Conservation (phyloP, 2,329 filamentous ascomycete genomes). For the Dactylellina sp. region DNA sequence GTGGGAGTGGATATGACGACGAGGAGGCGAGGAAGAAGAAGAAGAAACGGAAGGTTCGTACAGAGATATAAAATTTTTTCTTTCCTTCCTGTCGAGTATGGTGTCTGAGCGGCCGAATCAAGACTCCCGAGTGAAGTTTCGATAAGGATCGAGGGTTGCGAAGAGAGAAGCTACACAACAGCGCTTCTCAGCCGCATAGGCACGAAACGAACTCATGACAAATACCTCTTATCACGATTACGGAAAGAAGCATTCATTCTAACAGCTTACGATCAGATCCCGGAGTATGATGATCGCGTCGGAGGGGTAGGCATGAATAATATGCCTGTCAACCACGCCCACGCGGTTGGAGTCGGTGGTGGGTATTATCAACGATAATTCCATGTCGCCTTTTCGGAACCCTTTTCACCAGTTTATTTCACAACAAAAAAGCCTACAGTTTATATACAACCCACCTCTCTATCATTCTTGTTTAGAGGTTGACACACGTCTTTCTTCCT, state of each 20-base stretch:
- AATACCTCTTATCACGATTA: conserved; percentile 5
- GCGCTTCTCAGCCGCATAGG: conserved; percentile 17
- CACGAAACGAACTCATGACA: conserved; percentile 9
- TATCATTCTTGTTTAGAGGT: conserved; percentile 47
- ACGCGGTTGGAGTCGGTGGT: conserved; percentile 53
- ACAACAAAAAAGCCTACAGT: conserved; percentile 4
- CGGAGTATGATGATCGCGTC: conserved; percentile 54
- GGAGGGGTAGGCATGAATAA: conserved; percentile 54
- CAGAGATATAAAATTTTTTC: conserved; percentile 23
- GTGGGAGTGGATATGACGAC: conserved; percentile 66
- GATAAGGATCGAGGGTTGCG: conserved; percentile 23
- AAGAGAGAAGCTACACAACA: conserved; percentile 23
- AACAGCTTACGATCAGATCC: conserved; percentile 46
- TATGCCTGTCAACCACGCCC: conserved; percentile 52
- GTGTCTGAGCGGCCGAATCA: conserved; percentile 51
- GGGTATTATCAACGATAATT: conserved; percentile 54
- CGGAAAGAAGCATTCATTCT: conserved; percentile 30
- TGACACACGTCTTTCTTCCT: conserved; percentile 10
- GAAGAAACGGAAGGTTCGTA: conserved; percentile 58
- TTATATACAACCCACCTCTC: conserved; percentile 30
- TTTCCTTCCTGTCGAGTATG: conserved; percentile 42
- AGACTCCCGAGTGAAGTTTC: conserved; percentile 44
- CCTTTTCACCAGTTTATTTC: background rate
- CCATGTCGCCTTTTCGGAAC: conserved; percentile 1
- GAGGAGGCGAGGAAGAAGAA: conserved; percentile 59